These are phyloP conservation scores for Fusarium caatingaense DNA, from an alignment of 2,329 filamentous ascomycete genomes.

Conservation along the genomic window DNA sequence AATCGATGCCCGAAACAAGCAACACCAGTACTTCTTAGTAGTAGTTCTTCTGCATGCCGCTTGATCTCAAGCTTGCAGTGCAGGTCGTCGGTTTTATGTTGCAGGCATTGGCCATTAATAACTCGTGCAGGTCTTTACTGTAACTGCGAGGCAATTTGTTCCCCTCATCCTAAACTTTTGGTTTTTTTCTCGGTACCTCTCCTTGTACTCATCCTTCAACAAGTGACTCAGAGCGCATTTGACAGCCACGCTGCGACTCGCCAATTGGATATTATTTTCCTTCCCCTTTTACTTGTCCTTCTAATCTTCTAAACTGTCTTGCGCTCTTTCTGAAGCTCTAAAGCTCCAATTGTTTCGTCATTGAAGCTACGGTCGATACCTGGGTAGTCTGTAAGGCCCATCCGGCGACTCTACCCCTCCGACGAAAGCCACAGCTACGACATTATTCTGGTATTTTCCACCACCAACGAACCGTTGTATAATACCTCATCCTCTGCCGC, in stretches of 20 bases:
- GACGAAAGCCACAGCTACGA: slow-evolving; percentile 4
- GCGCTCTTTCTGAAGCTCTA: neutral
- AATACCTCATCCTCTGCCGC: neutral
- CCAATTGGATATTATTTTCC: neutral
- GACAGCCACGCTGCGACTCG: neutral
- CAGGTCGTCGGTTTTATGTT: slow-evolving; percentile 35
- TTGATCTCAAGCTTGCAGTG: slow-evolving; percentile 32
- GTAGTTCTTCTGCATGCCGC: slow-evolving; percentile 10
- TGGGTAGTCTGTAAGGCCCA: neutral
- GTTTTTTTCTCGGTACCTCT: neutral
- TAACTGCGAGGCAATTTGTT: slow-evolving; percentile 34
- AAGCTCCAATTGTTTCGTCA: neutral
- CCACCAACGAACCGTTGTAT: neutral
- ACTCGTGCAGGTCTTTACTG: slow-evolving; percentile 33
- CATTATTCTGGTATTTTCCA: neutral
- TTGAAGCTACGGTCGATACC: neutral
- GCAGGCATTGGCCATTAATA: slow-evolving; percentile 21
- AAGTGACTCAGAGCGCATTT: slow-evolving; percentile 4
- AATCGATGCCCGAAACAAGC: slow-evolving; percentile 15
- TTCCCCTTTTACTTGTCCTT: neutral
- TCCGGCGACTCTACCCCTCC: slow-evolving; percentile 20
- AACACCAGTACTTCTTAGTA: slow-evolving; percentile 20
- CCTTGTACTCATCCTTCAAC: neutral
- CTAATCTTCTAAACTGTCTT: neutral
- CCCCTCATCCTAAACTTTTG: neutral